Base-by-base conservation (phyloP, 75 land plant genomes). In the Gnetum montanum region DNA sequence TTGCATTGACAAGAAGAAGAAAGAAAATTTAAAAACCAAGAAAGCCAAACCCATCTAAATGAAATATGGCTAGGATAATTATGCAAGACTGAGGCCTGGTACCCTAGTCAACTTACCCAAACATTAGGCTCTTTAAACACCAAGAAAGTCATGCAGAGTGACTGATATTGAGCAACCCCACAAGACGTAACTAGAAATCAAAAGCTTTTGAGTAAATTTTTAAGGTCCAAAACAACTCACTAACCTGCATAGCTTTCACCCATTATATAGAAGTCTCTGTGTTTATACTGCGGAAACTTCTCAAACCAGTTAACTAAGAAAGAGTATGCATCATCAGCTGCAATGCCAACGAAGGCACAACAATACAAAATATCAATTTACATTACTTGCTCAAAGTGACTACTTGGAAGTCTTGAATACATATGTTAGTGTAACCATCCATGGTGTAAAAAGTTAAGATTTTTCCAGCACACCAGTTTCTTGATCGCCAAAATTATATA, bases 241-340 rank as follows among this genome's bases (percentile, higher is more conserved):
- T 23, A 29, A 75, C 98, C 98, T 67, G 84, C 98, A 78, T 94
- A 94, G 47, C 98, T 94, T 70, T 94, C 98, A 44, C 98, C 98
- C 6, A 78, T 68, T 11, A 94, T 62, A 50, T 88, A 89, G 44
- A 94, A 80, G 8, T 85, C 96, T 13, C 87, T 64, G 49, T 77
- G 65, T 67, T 85, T 80, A 37, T 77, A 94, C 43, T 82, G 81
- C 1, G 98, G 90, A 63, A 85, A 94, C 10, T 76, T 71, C 34
- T 82, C 70, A 35, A 94, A 64, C 98, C 98, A 94, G 25, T 61
- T 63, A 36, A 72, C 33, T 8, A 94, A 28, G 64, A 94, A 94
- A 7, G 20, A 31, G 8, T 77, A 59, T 0, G 79, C 58, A 46
- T 94, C 90, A 50, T 65, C 49, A 38, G 96, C 96, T 94, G 88